phyloP scores from a whole-genome alignment of 805 yeast species.

The Myxozyma geophila region DNA sequence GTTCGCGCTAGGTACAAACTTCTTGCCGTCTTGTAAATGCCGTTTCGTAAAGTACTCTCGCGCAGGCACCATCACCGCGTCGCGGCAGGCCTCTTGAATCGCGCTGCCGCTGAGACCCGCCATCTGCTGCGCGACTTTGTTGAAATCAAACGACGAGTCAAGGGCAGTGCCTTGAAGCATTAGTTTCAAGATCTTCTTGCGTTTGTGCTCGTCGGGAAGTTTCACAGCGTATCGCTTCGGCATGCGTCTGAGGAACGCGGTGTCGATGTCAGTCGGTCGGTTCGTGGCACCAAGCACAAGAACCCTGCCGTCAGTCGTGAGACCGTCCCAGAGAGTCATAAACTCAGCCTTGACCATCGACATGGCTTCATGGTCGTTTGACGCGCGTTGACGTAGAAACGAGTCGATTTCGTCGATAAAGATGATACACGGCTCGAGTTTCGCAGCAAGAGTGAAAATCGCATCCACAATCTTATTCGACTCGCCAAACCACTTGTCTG shows the following conservation, averaged over 20 bases:
- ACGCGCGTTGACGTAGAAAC: slow-evolving; percentile 80
- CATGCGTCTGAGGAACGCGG: slow-evolving; percentile 88
- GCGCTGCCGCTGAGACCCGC: slow-evolving; percentile 89
- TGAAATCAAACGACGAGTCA: slow-evolving; percentile 63
- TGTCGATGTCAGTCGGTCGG: slow-evolving; percentile 87
- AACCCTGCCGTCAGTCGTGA: slow-evolving; percentile 63
- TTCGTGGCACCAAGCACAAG: slow-evolving; percentile 94
- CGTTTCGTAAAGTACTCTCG: slow-evolving; percentile 78
- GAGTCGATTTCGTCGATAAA: slow-evolving; percentile 97
- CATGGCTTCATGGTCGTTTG: slow-evolving; percentile 92
- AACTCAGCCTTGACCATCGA: slow-evolving; percentile 94
- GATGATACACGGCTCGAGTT: slow-evolving; percentile 90
- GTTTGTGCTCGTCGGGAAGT: slow-evolving; percentile 69
- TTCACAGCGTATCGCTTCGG: slow-evolving; percentile 85
- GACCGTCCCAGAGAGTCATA: slow-evolving; percentile 97
- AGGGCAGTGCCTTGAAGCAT: slow-evolving; percentile 67
- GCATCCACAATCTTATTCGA: slow-evolving; percentile 93
- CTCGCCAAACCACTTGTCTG: slow-evolving; percentile 99
- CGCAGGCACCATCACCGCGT: slow-evolving; percentile 88
- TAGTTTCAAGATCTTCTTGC: slow-evolving; percentile 71
- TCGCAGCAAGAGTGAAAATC: slow-evolving; percentile 83
- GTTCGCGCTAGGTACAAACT: background rate
- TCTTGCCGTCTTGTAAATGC: slow-evolving; percentile 47
- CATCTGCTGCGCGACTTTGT: slow-evolving; percentile 63
- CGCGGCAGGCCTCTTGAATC: slow-evolving; percentile 85